phyloP scores from a whole-genome alignment of 2,329 filamentous ascomycete species.

The Ambrosiella beaveri region DNA sequence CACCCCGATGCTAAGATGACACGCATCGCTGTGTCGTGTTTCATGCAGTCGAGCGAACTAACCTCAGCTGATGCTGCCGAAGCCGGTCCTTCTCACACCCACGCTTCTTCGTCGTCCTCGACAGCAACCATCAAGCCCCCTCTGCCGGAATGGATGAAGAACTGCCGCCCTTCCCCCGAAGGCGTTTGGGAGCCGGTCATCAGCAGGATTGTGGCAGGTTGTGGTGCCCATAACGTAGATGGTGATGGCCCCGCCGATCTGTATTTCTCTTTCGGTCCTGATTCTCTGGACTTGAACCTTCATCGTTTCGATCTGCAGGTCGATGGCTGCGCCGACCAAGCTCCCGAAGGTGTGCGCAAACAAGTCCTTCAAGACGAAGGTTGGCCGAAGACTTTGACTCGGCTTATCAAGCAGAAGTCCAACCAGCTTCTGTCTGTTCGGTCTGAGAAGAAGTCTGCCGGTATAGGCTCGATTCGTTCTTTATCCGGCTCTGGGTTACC shows the following conservation, averaged over 20 bases:
- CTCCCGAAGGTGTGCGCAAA: background rate
- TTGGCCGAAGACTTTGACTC: constrained; percentile 8
- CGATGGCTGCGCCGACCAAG: background rate
- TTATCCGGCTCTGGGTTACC: background rate
- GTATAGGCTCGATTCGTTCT: background rate
- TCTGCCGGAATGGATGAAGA: constrained; percentile 8
- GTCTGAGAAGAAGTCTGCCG: background rate
- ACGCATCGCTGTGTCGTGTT: background rate
- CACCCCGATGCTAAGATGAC: background rate
- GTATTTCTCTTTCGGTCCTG: constrained; percentile 1
- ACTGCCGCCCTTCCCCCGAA: background rate
- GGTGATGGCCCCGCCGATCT: background rate
- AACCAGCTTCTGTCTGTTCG: background rate
- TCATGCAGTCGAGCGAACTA: background rate
- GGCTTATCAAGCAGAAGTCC: background rate
- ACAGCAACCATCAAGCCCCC: background rate
- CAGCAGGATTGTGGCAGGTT: background rate
- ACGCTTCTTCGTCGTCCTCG: background rate
- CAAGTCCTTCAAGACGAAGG: background rate
- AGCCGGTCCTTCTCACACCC: background rate
- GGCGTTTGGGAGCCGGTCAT: background rate
- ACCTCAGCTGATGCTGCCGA: background rate
- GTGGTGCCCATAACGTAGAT: constrained; percentile 6
- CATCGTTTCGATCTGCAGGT: constrained; percentile 2
- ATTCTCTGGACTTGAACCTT: constrained; percentile 5